Base-by-base conservation (phyloP, 441 rosid genomes). In the Flueggea neowawraea region DNA sequence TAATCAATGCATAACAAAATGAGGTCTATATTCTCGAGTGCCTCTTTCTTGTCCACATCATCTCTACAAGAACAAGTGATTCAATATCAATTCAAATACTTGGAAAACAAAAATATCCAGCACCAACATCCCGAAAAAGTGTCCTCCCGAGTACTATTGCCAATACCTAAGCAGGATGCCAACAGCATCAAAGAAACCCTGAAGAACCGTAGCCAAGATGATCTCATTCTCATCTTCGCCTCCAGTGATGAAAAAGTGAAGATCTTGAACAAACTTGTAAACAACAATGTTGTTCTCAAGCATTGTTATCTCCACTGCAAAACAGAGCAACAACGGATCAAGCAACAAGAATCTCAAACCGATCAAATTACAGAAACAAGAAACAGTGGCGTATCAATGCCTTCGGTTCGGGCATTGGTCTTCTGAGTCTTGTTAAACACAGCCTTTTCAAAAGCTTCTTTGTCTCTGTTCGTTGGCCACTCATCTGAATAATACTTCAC, bases 201-300 rank as follows among this genome's bases (percentile, higher is more conserved):
- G 92, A 65, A 88, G 95, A 60, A 93, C 94, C 16, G 88, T 71
- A 54, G 87, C 85, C 58, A 93, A 71, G 77, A 90, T 84, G 69
- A 90, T 75, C 73, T 93, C 98, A 68, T 93, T 93, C 73, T 93
- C 97, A 76, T 90, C 81, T 80, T 93, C 97, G 63, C 93, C 82
- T 60, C 96, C 97, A 0, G 91, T 84, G 50, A 87, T 88, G 73
- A 85, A 93, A 75, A 75, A 90, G 82, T 90, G 97, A 63, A 93
- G 91, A 74, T 85, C 96, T 73, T 90, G 97, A 66, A 87, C 83
- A 66, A 88, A 88, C 83, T 93, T 93, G 75, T 88, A 93, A 51
- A 90, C 86, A 9, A 90, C 74, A 54, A 90, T 58, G 48, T 81
- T 73, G 75, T 67, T 79, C 64, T 90, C 97, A 69, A 93, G 70